Conservation (phyloP, 2,329 filamentous ascomycete genomes). For the Chaetomium sp. region DNA sequence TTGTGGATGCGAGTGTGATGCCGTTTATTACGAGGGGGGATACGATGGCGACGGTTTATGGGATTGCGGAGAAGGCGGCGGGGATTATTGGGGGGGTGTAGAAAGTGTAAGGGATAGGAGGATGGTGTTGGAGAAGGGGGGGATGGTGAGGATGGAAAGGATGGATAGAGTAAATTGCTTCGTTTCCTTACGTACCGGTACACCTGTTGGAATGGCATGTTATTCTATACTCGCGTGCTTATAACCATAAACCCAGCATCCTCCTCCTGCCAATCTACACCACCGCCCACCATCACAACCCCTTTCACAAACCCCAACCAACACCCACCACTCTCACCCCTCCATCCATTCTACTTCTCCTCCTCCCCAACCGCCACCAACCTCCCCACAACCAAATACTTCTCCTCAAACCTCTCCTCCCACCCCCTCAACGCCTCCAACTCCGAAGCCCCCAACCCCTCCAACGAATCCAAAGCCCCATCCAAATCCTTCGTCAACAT, state of each 20-base stretch:
- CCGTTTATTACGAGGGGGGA: conserved; percentile 14
- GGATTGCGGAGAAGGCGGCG: conserved; percentile 17
- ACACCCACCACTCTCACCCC: background rate
- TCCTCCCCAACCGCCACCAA: conserved; percentile 54
- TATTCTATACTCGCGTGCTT: too few species aligned
- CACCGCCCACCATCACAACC: background rate
- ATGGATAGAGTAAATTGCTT: background rate
- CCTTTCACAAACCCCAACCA: background rate
- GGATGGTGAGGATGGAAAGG: too few species aligned
- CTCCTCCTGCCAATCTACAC: background rate
- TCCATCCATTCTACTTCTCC: background rate
- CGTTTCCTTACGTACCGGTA: background rate
- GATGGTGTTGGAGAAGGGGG: background rate
- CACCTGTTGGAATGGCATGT: too few species aligned
- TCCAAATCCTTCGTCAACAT: conserved; percentile 92
- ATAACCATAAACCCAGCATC: too few species aligned
- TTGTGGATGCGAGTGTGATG: conserved; percentile 20
- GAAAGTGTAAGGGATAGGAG: background rate
- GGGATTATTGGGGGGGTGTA: conserved; percentile 12
- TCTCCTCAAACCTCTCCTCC: conserved; percentile 89
- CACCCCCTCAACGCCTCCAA: conserved; percentile 79
- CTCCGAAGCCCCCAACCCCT: conserved; percentile 66
- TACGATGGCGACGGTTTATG: conserved; percentile 19
- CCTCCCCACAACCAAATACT: conserved; percentile 91
- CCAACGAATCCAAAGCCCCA: conserved; percentile 70